Percentiles rank a stretch among this genome's conserved stretches.
These are phyloP conservation scores for Domatiomyces catenatus DNA, from an alignment of 2,329 filamentous ascomycete genomes.

Conservation along the genomic window DNA sequence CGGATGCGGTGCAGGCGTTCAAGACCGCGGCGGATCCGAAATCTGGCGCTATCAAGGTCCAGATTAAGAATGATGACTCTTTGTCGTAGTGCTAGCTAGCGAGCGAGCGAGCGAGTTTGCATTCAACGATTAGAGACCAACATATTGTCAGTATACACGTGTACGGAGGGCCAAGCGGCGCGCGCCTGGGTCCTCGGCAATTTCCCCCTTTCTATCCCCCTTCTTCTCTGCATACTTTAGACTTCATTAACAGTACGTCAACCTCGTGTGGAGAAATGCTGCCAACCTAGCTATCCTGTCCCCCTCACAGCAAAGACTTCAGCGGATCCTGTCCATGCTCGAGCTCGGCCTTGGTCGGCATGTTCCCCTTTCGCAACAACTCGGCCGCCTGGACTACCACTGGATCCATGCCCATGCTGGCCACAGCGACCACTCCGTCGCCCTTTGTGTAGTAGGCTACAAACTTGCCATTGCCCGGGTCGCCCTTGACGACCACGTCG, in stretches of 20 bases:
- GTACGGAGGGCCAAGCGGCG: no score
- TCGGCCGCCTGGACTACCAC: constrained; percentile 69
- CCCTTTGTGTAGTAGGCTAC: constrained; percentile 78
- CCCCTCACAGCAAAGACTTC: constrained; percentile 17
- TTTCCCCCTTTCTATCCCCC: no score
- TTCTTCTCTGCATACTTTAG: no score
- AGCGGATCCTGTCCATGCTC: constrained; percentile 35
- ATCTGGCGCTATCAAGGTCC: constrained; percentile 94
- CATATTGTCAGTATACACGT: no score
- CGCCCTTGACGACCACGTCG: constrained; percentile 65
- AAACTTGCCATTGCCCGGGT: constrained; percentile 64
- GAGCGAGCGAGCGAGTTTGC: background rate
- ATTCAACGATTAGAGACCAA: background rate
- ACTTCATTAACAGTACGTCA: no score
- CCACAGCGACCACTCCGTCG: constrained; percentile 76
- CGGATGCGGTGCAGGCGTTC: constrained; percentile 81
- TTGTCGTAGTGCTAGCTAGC: constrained; percentile 3
- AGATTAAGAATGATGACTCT: constrained; percentile 52
- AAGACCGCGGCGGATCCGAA: constrained; percentile 73
- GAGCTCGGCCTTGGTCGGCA: constrained; percentile 69
- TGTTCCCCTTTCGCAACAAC: constrained; percentile 66
- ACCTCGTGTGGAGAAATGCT: no score
- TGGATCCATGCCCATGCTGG: constrained; percentile 80
- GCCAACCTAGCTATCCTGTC: background rate
- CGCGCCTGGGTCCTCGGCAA: no score